These are phyloP conservation scores for Fusarium robinianum DNA, from an alignment of 2,329 filamentous ascomycete species.

Conservation along the genomic window DNA sequence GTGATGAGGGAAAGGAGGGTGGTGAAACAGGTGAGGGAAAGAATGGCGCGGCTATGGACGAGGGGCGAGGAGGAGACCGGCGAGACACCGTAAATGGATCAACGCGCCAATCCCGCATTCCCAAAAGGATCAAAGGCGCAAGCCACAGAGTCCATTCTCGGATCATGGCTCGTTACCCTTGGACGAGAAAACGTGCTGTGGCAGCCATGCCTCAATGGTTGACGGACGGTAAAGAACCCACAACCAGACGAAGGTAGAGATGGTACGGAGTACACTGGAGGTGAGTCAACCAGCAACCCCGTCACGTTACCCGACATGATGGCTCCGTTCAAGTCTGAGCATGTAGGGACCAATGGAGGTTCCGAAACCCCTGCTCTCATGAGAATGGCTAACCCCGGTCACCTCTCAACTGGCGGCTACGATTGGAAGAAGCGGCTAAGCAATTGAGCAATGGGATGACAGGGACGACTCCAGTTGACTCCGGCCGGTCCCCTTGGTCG, in stretches of 20 bases:
- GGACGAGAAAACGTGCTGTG: slow-evolving; percentile 31
- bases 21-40: slow-evolving; percentile 31
- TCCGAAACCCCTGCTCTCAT: slow-evolving; percentile 40
- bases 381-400: slow-evolving; percentile 36
- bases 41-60: slow-evolving; percentile 24
- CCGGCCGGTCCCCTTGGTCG: slow-evolving; percentile 14
- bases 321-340: slow-evolving; percentile 35
- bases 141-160: slow-evolving; percentile 33
- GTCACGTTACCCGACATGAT: slow-evolving; percentile 44
- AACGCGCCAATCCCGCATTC: slow-evolving; percentile 41
- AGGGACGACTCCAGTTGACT: slow-evolving; percentile 24
- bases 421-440: slow-evolving; percentile 40
- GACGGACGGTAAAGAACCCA: slow-evolving; percentile 4
- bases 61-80: too few species aligned
- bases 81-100: slow-evolving; percentile 11
- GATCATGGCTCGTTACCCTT: slow-evolving; percentile 26
- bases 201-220: slow-evolving; percentile 27
- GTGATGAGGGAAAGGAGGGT: too few species aligned
- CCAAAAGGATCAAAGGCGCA: slow-evolving; percentile 27
- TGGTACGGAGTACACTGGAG: too few species aligned
- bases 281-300: slow-evolving; percentile 23
- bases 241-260: slow-evolving; percentile 13
- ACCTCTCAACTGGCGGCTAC: slow-evolving; percentile 40
- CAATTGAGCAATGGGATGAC: slow-evolving; percentile 25
- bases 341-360: slow-evolving; percentile 39